Evolutionary conservation across 345 rosid genomes (phyloP), one percentile per base, ranked within the genome.

Genomic region (Erucastrum elatum): DNA sequence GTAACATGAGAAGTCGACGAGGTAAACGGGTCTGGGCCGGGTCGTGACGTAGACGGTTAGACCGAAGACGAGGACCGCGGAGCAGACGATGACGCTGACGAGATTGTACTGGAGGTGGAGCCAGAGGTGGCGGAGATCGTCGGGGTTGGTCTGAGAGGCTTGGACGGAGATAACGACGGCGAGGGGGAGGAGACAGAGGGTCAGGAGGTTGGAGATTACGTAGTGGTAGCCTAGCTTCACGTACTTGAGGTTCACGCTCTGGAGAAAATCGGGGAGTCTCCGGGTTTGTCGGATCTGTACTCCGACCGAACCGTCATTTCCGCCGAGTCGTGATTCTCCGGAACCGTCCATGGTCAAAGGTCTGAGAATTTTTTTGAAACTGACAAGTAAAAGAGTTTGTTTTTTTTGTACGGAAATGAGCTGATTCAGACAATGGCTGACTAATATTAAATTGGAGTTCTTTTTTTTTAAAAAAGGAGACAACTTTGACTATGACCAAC

Each of bases 161-260:
- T 86, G 71, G 33, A 79, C 76, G 64, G 75, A 76, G 34, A 82
- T 69, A 15, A 76, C 74, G 13, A 67, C 80, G 51, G 75, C 76
- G 30, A 86, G 44, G 30, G 89, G 87, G 55, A 80, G 11, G 7
- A 84, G 72, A 55, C 82, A 84, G 46, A 84, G 79, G 62, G 81
- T 55, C 49, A 85, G 30, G 26, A 82, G 79, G 71, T 86, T 78
- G 2, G 82, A 75, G 64, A 84, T 79, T 6, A 86, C 6, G 81
- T 84, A 86, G 46, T 83, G 87, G 65, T 86, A 86, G 37, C 89
- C 87, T 39, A 86, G 71, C 33, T 86, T 86, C 25, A 86, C 89
- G 17, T 86, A 79, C 80, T 83, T 81, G 72, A 86, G 80, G 51
- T 86, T 86, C 74, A 84, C 89, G 68, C 80, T 75, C 51, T 82